A percentile compares a stretch with the other conserved stretches of the same genome.
phyloP scores from a whole-genome alignment of 495 filamentous ascomycete species.

The Lichenothelia convexa region DNA sequence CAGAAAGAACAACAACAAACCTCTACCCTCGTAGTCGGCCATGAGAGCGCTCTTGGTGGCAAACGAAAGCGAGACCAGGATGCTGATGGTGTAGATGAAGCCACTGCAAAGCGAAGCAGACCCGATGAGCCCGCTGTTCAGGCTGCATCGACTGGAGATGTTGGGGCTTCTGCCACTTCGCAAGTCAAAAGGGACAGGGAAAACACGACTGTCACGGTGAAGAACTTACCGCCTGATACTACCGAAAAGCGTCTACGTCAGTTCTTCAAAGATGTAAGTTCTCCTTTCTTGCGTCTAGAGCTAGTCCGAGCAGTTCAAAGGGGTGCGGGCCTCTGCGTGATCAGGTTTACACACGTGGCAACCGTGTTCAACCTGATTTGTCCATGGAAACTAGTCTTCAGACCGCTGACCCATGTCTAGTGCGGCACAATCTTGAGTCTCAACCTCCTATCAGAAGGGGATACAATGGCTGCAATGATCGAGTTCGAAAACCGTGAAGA shows the following conservation, averaged over 20 bases:
- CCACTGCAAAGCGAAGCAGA: conserved; percentile 39
- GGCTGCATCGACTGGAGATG: conserved; percentile 1
- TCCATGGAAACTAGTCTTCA: conserved; percentile 11
- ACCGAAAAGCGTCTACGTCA: conserved; percentile 58
- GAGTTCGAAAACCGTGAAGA: conserved; percentile 74
- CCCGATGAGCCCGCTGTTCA: conserved; percentile 24
- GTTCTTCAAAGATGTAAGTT: conserved; percentile 65
- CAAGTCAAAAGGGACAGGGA: conserved; percentile 66
- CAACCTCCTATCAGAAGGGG: conserved; percentile 38
- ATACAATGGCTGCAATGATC: conserved; percentile 54
- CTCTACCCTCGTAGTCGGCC: background rate
- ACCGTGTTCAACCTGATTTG: too few relatives aligned
- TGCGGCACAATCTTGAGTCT: conserved; percentile 68
- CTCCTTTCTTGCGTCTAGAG: background rate
- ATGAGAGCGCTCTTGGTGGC: conserved; percentile 2
- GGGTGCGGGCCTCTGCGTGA: too few relatives aligned
- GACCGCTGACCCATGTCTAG: conserved; percentile 11
- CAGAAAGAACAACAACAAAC: conserved; percentile 20
- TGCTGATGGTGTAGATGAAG: conserved; percentile 23
- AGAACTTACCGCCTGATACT: conserved; percentile 48
- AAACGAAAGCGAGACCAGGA: conserved; percentile 16
- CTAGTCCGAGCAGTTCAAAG: background rate
- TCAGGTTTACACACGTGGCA: too few relatives aligned
- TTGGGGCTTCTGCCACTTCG: conserved; percentile 19
- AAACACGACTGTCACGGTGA: conserved; percentile 66